Evolutionary conservation across 2,329 filamentous ascomycete species (phyloP).

Genomic region (Ophiocordyceps camponoti-saundersi): DNA sequence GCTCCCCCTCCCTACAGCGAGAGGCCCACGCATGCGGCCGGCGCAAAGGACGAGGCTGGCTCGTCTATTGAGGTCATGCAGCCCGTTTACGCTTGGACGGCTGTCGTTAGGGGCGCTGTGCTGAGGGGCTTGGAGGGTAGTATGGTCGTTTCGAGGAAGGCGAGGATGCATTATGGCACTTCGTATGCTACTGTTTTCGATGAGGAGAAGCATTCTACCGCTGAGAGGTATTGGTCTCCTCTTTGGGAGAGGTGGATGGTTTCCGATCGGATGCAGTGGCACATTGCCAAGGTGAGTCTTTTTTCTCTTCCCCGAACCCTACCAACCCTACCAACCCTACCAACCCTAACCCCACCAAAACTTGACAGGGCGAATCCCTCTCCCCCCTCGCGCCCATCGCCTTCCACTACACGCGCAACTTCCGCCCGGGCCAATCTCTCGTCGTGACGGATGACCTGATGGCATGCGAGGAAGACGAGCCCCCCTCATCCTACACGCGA

Average conservation of each 20-base stretch:
- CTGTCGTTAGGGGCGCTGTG: conserved; percentile 62
- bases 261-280: conserved; percentile 70
- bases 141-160: conserved; percentile 60
- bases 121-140: conserved; percentile 59
- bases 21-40: conserved; percentile 45
- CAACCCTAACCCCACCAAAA: background rate
- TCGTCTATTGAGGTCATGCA: conserved; percentile 63
- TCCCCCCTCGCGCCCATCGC: conserved; percentile 59
- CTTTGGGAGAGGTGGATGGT: conserved; percentile 77
- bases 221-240: conserved; percentile 63
- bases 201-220: conserved; percentile 53
- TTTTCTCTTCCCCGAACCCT: no score
- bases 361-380: conserved; percentile 48
- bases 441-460: conserved; percentile 69
- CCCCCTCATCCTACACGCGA: conserved; percentile 40
- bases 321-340: background rate
- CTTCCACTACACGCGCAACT: conserved; percentile 77
- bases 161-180: conserved; percentile 64
- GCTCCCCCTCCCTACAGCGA: conserved; percentile 50
- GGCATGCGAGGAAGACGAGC: conserved; percentile 53
- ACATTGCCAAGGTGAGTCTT: conserved; percentile 56
- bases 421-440: conserved; percentile 60
- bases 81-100: conserved; percentile 67
- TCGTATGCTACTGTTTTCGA: conserved; percentile 71
- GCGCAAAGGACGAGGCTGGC: conserved; percentile 25